Percentiles rank a stretch among this genome's conserved stretches.
phyloP scores from a whole-genome alignment of 2,329 filamentous ascomycete species.

The Ceratocystis albifundus region DNA sequence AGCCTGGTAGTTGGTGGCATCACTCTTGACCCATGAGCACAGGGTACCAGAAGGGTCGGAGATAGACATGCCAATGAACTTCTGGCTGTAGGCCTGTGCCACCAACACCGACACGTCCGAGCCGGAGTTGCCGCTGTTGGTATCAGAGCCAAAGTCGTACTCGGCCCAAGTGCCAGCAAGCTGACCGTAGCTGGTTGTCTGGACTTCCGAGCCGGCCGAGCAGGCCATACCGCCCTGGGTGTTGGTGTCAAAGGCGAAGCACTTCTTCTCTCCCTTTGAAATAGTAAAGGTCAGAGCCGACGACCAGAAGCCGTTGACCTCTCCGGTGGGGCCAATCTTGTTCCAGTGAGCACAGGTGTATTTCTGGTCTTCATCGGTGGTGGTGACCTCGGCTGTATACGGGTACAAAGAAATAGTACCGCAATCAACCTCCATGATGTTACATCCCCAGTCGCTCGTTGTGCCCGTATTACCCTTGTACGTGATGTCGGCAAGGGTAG shows the following conservation, averaged over 20 bases:
- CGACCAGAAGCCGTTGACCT: slow-evolving; percentile 41
- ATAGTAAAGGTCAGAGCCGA: slow-evolving; percentile 36
- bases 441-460: slow-evolving; percentile 38
- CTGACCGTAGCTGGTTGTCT: slow-evolving; percentile 33
- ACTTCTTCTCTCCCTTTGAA: slow-evolving; percentile 30
- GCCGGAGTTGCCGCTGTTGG: slow-evolving; percentile 41
- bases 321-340: slow-evolving; percentile 40
- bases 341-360: slow-evolving; percentile 39
- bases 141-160: slow-evolving; percentile 37
- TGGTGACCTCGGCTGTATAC: slow-evolving; percentile 35
- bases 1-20: slow-evolving; percentile 32
- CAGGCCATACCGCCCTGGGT: slow-evolving; percentile 41
- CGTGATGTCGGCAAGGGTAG: slow-evolving; percentile 37
- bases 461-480: slow-evolving; percentile 40
- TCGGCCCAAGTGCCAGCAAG: slow-evolving; percentile 40
- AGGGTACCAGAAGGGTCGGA: slow-evolving; percentile 31
- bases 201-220: slow-evolving; percentile 28
- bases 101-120: slow-evolving; percentile 42
- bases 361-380: slow-evolving; percentile 28
- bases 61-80: slow-evolving; percentile 31
- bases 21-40: slow-evolving; percentile 35
- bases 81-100: slow-evolving; percentile 29
- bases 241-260: slow-evolving; percentile 37
- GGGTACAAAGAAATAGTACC: slow-evolving; percentile 33
- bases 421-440: slow-evolving; percentile 37